phyloP scores from a whole-genome alignment of 1,284 basidiomycete genomes.

The Pterulicium gracile region DNA sequence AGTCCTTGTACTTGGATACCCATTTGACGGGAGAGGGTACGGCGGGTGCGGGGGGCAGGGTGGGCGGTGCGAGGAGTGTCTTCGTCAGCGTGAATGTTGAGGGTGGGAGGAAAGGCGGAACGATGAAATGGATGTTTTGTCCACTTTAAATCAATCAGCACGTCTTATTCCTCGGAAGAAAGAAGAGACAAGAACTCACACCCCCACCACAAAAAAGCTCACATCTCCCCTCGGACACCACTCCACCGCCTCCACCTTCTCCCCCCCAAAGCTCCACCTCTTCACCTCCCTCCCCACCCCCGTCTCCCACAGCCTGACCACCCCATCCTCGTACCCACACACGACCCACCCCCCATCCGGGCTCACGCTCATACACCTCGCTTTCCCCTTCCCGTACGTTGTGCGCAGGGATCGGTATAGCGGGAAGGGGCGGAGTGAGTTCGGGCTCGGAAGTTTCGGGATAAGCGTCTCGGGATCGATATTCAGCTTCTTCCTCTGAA shows the following conservation, averaged over 20 bases:
- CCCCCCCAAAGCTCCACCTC: slow-evolving; percentile 76
- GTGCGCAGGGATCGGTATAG: slow-evolving; percentile 73
- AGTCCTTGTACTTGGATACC: slow-evolving; percentile 15
- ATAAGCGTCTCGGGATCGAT: slow-evolving; percentile 88
- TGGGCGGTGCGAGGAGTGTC: slow-evolving; percentile 52
- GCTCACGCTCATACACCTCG: slow-evolving; percentile 73
- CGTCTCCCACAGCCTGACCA: slow-evolving; percentile 90
- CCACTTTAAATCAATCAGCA: slow-evolving; percentile 36
- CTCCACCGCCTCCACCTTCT: slow-evolving; percentile 73
- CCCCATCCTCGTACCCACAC: slow-evolving; percentile 87
- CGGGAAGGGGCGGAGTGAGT: slow-evolving; percentile 91
- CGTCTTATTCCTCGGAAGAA: neutral
- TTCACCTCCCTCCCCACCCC: slow-evolving; percentile 86
- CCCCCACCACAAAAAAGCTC: slow-evolving; percentile 70
- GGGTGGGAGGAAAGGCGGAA: slow-evolving; percentile 68
- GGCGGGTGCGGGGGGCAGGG: slow-evolving; percentile 45
- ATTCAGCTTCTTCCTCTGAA: slow-evolving; percentile 80
- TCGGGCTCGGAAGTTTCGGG: slow-evolving; percentile 93
- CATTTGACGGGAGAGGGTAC: slow-evolving; percentile 64
- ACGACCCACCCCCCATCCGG: slow-evolving; percentile 88
- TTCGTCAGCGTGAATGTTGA: slow-evolving; percentile 52
- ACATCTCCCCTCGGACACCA: slow-evolving; percentile 92
- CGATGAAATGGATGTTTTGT: slow-evolving; percentile 72
- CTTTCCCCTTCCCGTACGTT: slow-evolving; percentile 58
- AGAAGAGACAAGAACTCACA: slow-evolving; percentile 41